These are phyloP conservation scores for Oxytropis ochrocephala DNA, from an alignment of 306 rosid genomes.

Conservation along the genomic window DNA sequence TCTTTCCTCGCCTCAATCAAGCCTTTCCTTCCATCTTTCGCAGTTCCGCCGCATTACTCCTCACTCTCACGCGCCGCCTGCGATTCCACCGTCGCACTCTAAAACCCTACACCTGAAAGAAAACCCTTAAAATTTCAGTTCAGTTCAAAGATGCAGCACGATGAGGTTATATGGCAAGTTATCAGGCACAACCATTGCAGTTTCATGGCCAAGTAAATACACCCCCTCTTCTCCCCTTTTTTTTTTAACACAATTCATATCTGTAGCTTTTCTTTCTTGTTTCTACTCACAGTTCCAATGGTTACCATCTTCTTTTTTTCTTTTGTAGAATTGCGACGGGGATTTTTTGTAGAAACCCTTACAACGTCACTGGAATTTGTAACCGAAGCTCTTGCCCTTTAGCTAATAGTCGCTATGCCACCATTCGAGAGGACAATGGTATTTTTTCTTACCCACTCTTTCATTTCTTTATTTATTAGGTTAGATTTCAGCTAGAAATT, in stretches of 20 bases:
- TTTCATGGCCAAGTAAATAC: conserved; percentile 33
- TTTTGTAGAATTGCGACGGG: conserved; percentile 58
- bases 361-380: conserved; percentile 81
- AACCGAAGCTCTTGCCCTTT: conserved; percentile 92
- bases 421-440: conserved; percentile 88
- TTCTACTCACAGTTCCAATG: not conserved
- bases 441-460: not conserved
- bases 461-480: not conserved
- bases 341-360: conserved; percentile 79
- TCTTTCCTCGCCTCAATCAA: too few species aligned
- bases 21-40: too few species aligned
- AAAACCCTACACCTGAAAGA: too few species aligned
- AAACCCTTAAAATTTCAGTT: not conserved
- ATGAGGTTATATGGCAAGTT: conserved; percentile 47
- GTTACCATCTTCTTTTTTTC: not conserved
- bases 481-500: not conserved
- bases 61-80: too few species aligned
- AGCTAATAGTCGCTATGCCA: conserved; percentile 93
- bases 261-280: not conserved
- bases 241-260: not conserved
- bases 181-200: conserved; percentile 47
- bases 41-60: too few species aligned
- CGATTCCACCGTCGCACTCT: too few species aligned
- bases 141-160: conserved; percentile 32
- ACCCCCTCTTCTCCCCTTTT: not conserved